phyloP scores from a whole-genome alignment of 2,329 filamentous ascomycete genomes.

The Fusarium staphyleae region DNA sequence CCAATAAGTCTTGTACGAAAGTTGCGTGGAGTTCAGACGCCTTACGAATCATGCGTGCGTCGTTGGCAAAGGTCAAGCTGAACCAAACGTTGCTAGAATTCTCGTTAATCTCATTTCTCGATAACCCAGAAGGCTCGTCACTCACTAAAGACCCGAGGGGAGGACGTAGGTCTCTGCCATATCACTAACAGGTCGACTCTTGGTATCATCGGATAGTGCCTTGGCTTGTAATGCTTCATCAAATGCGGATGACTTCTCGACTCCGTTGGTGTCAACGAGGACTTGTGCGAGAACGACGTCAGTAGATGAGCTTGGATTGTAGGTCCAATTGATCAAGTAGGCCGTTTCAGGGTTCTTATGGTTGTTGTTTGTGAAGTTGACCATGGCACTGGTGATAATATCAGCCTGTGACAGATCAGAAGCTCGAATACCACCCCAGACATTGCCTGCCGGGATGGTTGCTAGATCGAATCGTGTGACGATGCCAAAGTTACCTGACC shows the following conservation, averaged over 20 bases:
- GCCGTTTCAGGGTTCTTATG: constrained; percentile 29
- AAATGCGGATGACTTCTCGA: constrained; percentile 37
- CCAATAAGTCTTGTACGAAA: constrained; percentile 39
- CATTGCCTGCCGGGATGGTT: constrained; percentile 1
- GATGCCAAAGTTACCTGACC: constrained; percentile 54
- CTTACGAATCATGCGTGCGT: constrained; percentile 41
- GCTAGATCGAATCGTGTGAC: constrained; percentile 42
- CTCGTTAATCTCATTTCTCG: neutral
- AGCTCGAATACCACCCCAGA: constrained; percentile 23
- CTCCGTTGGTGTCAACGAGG: constrained; percentile 24
- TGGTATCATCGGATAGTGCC: constrained; percentile 23
- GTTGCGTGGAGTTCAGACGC: constrained; percentile 40
- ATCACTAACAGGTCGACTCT: constrained; percentile 20
- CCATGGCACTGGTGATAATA: constrained; percentile 20
- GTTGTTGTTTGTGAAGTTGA: constrained; percentile 26
- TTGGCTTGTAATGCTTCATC: constrained; percentile 31
- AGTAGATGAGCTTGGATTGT: constrained; percentile 17
- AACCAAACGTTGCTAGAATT: constrained; percentile 20
- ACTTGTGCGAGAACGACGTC: constrained; percentile 30
- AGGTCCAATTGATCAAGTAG: constrained; percentile 31
- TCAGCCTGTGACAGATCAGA: constrained; percentile 23
- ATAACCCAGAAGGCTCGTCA: neutral
- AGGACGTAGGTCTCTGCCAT: constrained; percentile 17
- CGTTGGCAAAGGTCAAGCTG: constrained; percentile 35
- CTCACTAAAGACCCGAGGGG: constrained; percentile 36